Evolutionary conservation across 129 eudicot genomes (phyloP), one percentile per base, ranked within the genome.

Genomic region (Saussurea involucrata): DNA sequence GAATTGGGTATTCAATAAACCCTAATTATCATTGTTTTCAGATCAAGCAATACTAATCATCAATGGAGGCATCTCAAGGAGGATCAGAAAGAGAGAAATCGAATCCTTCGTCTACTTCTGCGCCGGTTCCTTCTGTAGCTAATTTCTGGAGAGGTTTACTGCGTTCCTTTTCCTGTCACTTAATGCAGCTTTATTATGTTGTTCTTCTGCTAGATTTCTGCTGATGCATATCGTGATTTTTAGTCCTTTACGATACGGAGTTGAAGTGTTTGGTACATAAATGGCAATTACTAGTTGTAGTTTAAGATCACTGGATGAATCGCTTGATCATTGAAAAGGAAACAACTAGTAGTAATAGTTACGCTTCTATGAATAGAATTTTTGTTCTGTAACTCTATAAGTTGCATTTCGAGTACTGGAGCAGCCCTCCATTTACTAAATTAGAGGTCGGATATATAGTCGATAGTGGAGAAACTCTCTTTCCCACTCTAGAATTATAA

Each of bases 131-230:
- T 17, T 92, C 92, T 37, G 87, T 91, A 68, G 97, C 97, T 49
- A 94, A 81, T 83, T 94, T 94, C 90, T 94, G 98, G 98, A 94
- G 93, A 91, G 98, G 98, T 90, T 27, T 42, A 24, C 21, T n/a
- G 1, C 61, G 13, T 27, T 24, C 15, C 68, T 46, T 6, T 29
- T 21, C 10, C 67, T n/a, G 24, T 57, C 34, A 25, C 21, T 72
- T 66, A 36, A 13, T 53, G 21, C 24, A 34, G 72, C 15, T 64
- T 60, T 21, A 36, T 71, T 44, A 20, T 61, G 15, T 33, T 6
- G 18, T 46, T 11, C 22, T 53, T 46, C 13, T 29, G 24, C 49
- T 24, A 8, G 28, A 46, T 57, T 25, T 76, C 22, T n/a, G 34
- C 33, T 8, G 55, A 32, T 42, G 22, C 20, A 24, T 60, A 74